Evolutionary conservation across 2,329 filamentous ascomycete genomes (phyloP), one percentile per base, ranked within the genome.

Genomic region (Davidsoniella eucalypti): DNA sequence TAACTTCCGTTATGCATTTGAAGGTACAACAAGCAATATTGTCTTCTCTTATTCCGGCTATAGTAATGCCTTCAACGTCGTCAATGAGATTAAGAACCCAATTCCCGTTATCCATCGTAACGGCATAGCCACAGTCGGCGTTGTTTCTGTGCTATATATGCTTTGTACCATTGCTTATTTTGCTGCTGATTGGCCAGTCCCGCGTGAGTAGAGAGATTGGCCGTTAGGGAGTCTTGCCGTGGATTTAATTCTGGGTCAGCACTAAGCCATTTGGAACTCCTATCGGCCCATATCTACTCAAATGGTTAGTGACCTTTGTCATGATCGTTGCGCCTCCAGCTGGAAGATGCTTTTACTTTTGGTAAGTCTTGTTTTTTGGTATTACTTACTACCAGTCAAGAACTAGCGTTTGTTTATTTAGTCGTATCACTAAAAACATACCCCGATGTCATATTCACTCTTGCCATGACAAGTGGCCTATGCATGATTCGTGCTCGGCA

Each of bases 221-320:
- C 40, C 64, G 70, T 52, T 76, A 80, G 63, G 77, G 77, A 5
- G 73, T 80, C 0, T 64, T 81, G 1, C 76, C 77, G 0, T 80
- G 61, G n/a, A 69, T 76, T 1, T 60, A 61, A 1, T 75, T 81
- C 54, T 82, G 78, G 77, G 76, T 74, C 0, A 76, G 73, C 0
- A 81, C 77, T 0, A 69, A 67, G 50, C 78, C 78, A 0, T 80
- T 81, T 51, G 77, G 76, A 2, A 82, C 78, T 0, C 76, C 78
- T 0, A 57, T 79, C 0, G 76, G 75, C 0, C 76, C 77, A 0
- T 79, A 79, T 53, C 48, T 69, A 2, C 55, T 80, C 3, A 76
- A 77, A 57, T 81, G 74, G 72, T 56, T 56, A 0, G 59, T 78
- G 52, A 80, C 77, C 0, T 58, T 75, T 2, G 56, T 80, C 42